Evolutionary conservation across 176 grass and related monocot species (phyloP).

Genomic region (Carex littledalei): DNA sequence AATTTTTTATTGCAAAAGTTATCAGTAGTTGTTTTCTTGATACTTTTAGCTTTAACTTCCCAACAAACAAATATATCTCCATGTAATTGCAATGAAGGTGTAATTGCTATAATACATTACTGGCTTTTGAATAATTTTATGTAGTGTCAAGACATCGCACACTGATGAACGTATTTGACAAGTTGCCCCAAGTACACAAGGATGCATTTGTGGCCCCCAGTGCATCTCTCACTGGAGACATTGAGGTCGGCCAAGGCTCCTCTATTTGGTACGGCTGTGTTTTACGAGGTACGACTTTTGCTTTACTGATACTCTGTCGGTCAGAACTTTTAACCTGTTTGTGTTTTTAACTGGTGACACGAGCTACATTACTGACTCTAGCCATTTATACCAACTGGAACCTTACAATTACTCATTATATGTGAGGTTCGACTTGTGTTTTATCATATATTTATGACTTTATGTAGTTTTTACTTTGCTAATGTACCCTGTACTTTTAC

Average conservation of each 20-base stretch:
- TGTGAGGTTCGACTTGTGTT: not conserved
- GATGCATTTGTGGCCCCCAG: slow-evolving; percentile 98
- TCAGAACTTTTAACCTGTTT: not conserved
- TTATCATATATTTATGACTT: not conserved
- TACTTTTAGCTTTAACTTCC: not conserved
- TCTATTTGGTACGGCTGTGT: slow-evolving; percentile 99
- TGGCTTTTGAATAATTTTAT: slow-evolving; percentile 14
- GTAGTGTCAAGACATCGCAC: slow-evolving; percentile 92
- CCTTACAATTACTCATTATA: not conserved
- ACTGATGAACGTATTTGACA: slow-evolving; percentile 83
- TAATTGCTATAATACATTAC: not conserved
- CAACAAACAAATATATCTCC: not conserved
- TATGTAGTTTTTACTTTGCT: not conserved
- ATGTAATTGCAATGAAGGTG: not conserved
- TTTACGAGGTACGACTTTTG: slow-evolving; percentile 59
- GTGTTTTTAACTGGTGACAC: not conserved
- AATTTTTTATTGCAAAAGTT: not conserved
- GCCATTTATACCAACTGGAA: not conserved
- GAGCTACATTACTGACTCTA: not conserved
- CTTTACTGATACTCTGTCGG: not conserved
- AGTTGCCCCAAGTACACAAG: slow-evolving; percentile 61
- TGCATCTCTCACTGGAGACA: slow-evolving; percentile 86
- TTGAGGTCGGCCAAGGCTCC: slow-evolving; percentile 74
- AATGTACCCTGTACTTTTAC: not conserved
- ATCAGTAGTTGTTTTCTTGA: not conserved